Base-by-base conservation (phyloP, 805 yeast species). In the Naumovozyma baii region DNA sequence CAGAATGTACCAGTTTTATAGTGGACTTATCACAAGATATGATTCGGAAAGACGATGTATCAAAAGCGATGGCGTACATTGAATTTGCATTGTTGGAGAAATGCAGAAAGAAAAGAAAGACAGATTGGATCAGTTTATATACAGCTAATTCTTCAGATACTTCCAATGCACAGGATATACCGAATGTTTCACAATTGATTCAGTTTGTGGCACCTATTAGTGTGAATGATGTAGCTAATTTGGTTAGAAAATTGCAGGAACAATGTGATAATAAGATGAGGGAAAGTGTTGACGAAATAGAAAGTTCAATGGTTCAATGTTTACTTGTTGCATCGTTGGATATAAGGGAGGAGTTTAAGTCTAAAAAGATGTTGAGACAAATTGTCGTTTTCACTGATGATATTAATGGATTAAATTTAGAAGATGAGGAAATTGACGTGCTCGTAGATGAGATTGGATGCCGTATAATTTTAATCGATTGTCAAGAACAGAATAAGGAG, bases 1-100 rank as follows among this genome's bases (percentile, higher is more conserved):
- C 54, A 14, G 61, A 55, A 34, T 47, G 51, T 26, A 54, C 58
- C 14, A 38, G 54, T 4, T 54, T 57, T 38, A 42, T 57, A n/a
- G 38, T 56, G 3, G 59, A 55, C 46, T 51, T 48, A 2, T 49
- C 58, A 2, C 44, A 42, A 12, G 44, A 49, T 5, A 47, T 55
- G 51, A 34, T 49, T 1, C 26, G 33, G 1, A 37, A 40, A 2
- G 49, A 42, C 10, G 39, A 33, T 17, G 38, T 48, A 3, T 39
- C 45, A 3, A 47, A 49, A 14, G 47, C 50, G 2, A 26, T 43
- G 13, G 46, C 54, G n/a, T 57, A 56, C 37, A 34, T 59, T 17
- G 61, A 56, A 37, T 50, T 52, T 40, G 43, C 52, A 10, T 33
- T 57, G 26, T 37, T 55, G 34, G 51, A 50, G 25, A 59, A 59